Evolutionary conservation across 2,329 filamentous ascomycete genomes (phyloP), one percentile per base, ranked within the genome.

Genomic region (Cladosporium sp.): DNA sequence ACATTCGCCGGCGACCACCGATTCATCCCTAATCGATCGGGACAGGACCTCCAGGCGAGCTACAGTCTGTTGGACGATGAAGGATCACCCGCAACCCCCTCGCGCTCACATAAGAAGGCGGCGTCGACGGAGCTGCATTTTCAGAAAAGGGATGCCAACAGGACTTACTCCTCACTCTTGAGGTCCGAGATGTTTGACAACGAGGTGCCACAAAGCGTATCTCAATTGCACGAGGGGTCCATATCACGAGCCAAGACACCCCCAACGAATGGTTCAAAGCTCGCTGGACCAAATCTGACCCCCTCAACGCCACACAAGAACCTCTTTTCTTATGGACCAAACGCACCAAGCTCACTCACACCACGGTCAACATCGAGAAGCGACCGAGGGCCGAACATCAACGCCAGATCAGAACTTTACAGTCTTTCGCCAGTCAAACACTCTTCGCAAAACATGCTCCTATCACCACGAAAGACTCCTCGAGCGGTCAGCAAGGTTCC

Each of bases 221-320:
- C 90, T 44, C 84, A 89, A 56, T 84, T 84, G 29, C 76, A 87
- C 86, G 66, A 65, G 87, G 90, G 67, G 84, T 80, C 71, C 75
- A 82, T 71, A 80, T 80, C 70, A 78, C 77, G 74, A 86, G 77
- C 82, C 83, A 71, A 90, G 70, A 97, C 94, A 6, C 93, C 93
- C 55, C 93, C 93, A 29, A 88, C 85, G 66, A 82, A 87, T 16
- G 81, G 84, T 16, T 82, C 87, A 14, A 83, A 86, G 28, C 79
- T 93, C n/a, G 89, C 91, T 12, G 86, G 90, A 1, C 89, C 85
- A 31, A 83, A 88, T 65, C 84, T 95, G 66, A 97, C 94, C 0
- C 95, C 95, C 0, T 96, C 94, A 1, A 99, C 95, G 4, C 95
- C 95, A 11, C 93, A 97, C 79, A 98, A 97, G 80, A 99, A 99